These are phyloP conservation scores for Porcisia deanei DNA, from an alignment of 208 protist genomes.

Conservation along the genomic window DNA sequence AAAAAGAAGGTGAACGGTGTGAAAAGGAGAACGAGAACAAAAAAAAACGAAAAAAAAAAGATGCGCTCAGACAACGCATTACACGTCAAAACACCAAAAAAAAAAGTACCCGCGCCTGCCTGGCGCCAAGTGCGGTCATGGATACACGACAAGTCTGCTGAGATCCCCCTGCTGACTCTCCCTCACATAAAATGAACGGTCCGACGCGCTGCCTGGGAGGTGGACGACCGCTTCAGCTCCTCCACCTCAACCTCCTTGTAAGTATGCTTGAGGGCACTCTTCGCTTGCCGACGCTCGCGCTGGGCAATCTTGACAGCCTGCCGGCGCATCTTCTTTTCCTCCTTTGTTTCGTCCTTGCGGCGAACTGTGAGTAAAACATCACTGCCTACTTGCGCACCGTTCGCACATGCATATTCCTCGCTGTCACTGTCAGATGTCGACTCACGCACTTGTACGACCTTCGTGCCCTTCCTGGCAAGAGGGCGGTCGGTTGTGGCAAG, in stretches of 20 bases:
- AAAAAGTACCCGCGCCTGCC: not conserved
- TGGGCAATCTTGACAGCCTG: conserved; percentile 81
- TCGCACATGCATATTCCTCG: not conserved
- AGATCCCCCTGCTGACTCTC: no score
- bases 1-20: not conserved
- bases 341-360: conserved; percentile 72
- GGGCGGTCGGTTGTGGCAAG: conserved; percentile 3
- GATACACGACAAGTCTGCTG: not conserved
- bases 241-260: conserved; percentile 78
- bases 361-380: conserved; percentile 30
- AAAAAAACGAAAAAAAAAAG: conserved; percentile 1
- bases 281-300: conserved; percentile 73
- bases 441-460: not conserved
- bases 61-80: not conserved
- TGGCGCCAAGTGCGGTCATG: not conserved
- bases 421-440: not conserved
- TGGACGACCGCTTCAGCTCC: conserved; percentile 49
- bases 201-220: conserved; percentile 42
- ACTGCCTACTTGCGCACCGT: not conserved
- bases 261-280: conserved; percentile 70
- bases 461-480: not conserved
- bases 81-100: not conserved
- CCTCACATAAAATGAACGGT: conserved; percentile 69
- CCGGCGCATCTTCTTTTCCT: conserved; percentile 83
- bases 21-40: not conserved